Evolutionary conservation across 768 basidiomycete species (phyloP).

Genomic region (Russula vinacea): DNA sequence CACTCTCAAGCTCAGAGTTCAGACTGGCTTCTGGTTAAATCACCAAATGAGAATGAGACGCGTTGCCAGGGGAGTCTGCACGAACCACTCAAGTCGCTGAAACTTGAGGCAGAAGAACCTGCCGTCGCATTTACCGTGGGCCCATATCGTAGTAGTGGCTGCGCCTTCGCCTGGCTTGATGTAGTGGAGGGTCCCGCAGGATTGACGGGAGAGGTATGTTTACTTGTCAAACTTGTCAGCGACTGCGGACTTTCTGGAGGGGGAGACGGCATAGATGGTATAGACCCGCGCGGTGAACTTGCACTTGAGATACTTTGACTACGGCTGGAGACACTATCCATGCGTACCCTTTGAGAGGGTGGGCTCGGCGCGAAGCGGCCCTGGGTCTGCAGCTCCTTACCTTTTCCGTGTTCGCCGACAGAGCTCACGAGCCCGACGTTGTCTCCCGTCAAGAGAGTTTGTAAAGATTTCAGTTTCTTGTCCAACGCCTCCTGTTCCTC

Average conservation of each 20-base stretch:
- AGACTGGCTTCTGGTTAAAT: slow-evolving; percentile 58
- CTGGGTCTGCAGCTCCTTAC: slow-evolving; percentile 29
- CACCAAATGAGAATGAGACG: background rate
- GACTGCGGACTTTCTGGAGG: slow-evolving; percentile 51
- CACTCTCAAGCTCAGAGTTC: slow-evolving; percentile 76
- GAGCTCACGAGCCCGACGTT: slow-evolving; percentile 62
- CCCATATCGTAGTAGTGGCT: slow-evolving; percentile 39
- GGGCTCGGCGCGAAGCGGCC: slow-evolving; percentile 40
- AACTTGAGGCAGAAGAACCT: slow-evolving; percentile 74
- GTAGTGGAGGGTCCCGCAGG: slow-evolving; percentile 10
- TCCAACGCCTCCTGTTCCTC: slow-evolving; percentile 69
- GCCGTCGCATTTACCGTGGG: slow-evolving; percentile 40
- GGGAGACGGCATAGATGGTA: slow-evolving; percentile 78
- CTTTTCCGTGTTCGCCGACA: slow-evolving; percentile 23
- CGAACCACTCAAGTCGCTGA: slow-evolving; percentile 83
- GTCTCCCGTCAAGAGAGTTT: slow-evolving; percentile 71
- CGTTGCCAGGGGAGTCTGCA: slow-evolving; percentile 10
- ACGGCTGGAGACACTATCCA: slow-evolving; percentile 37
- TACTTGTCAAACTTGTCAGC: slow-evolving; percentile 32
- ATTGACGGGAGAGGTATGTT: slow-evolving; percentile 21
- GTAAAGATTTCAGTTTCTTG: slow-evolving; percentile 63
- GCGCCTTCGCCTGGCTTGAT: slow-evolving; percentile 21
- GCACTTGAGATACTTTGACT: slow-evolving; percentile 74
- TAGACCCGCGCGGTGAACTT: slow-evolving; percentile 72
- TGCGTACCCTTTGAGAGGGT: slow-evolving; percentile 39